Evolutionary conservation across 192 early-diverging fungal genomes (phyloP).

Genomic region (Dissophora globulifera): DNA sequence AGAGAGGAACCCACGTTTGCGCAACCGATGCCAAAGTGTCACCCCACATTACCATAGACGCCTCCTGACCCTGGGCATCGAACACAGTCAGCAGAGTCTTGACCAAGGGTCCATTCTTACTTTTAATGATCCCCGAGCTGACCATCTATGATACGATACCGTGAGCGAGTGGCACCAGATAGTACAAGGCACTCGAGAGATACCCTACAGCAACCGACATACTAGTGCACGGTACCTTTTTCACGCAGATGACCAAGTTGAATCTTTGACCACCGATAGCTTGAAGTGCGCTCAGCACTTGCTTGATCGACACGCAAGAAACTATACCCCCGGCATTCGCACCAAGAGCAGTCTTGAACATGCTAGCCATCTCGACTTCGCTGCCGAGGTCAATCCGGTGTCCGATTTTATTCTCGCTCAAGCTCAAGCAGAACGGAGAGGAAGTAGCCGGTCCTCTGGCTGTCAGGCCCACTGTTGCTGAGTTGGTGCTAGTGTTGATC

Average conservation of each 20-base stretch:
- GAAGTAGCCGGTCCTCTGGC: slow-evolving; percentile 2
- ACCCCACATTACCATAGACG: slow-evolving; percentile 30
- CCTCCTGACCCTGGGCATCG: slow-evolving; percentile 33
- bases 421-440: slow-evolving; percentile 16
- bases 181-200: not conserved
- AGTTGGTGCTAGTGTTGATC: slow-evolving; percentile 5
- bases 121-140: slow-evolving; percentile 6
- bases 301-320: slow-evolving; percentile 13
- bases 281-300: not conserved
- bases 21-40: slow-evolving; percentile 4
- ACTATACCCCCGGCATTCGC: slow-evolving; percentile 22
- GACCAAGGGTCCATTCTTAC: slow-evolving; percentile 24
- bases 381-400: slow-evolving; percentile 32
- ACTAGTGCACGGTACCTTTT: too few relatives aligned
- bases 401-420: slow-evolving; percentile 33
- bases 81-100: slow-evolving; percentile 23
- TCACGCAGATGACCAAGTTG: slow-evolving; percentile 31
- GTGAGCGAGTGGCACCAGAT: not conserved
- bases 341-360: slow-evolving; percentile 27
- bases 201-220: too few relatives aligned
- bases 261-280: slow-evolving; percentile 10
- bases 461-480: not conserved
- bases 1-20: slow-evolving; percentile 18
- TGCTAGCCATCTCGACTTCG: slow-evolving; percentile 6
- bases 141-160: slow-evolving; percentile 7